phyloP scores from a whole-genome alignment of 306 rosid genomes.

The Fragaria vesca region DNA sequence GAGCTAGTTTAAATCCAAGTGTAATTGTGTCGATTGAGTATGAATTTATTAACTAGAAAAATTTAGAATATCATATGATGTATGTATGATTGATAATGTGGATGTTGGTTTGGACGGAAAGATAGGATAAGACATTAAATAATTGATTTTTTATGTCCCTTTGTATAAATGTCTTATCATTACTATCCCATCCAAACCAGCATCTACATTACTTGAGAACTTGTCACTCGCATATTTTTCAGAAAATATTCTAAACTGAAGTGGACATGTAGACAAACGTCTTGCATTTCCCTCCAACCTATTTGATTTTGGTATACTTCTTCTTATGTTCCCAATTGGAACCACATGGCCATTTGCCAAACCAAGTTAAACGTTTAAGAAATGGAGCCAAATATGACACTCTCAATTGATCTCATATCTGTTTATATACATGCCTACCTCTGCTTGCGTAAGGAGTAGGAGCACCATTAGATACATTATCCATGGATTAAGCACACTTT shows the following conservation, averaged over 20 bases:
- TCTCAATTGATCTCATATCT: neutral
- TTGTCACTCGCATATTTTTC: neutral
- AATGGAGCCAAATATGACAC: neutral
- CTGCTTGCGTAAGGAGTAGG: neutral
- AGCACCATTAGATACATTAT: neutral
- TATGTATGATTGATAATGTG: too few relatives aligned
- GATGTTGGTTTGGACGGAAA: too few relatives aligned
- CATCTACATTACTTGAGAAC: neutral
- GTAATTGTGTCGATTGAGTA: too few relatives aligned
- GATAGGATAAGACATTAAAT: too few relatives aligned
- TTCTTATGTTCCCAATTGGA: neutral
- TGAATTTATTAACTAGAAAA: too few relatives aligned
- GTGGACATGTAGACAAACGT: neutral
- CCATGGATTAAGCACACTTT: neutral
- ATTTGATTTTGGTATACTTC: neutral
- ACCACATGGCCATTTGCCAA: neutral
- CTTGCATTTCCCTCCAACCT: neutral
- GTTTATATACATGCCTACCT: neutral
- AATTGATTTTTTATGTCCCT: neutral
- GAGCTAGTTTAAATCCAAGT: too few relatives aligned
- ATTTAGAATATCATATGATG: too few relatives aligned
- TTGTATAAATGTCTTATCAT: neutral
- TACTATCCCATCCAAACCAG: neutral
- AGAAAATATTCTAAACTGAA: neutral
- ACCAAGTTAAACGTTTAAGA: neutral